Conservation (phyloP, 139 green algal species). For the Coelastrella sp. region DNA sequence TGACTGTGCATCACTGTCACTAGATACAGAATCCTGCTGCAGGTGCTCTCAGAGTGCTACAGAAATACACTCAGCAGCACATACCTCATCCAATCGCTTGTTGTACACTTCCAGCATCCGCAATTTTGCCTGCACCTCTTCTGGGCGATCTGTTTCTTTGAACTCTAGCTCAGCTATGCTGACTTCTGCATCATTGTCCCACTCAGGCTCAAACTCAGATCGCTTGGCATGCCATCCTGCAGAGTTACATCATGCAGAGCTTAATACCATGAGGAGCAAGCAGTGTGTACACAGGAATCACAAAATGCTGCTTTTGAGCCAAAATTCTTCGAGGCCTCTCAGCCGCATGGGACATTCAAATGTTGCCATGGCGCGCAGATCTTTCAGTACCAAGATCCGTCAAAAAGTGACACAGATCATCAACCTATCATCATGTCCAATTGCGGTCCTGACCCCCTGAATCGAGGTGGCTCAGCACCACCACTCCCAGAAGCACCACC, state of each 20-base stretch:
- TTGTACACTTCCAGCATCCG: slow-evolving; percentile 91
- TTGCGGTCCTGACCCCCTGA: slow-evolving; percentile 31
- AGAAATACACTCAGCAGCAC: neutral
- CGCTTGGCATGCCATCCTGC: slow-evolving; percentile 90
- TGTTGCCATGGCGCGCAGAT: too few species aligned
- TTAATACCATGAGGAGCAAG: too few species aligned
- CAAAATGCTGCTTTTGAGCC: too few species aligned
- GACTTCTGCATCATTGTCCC: slow-evolving; percentile 45
- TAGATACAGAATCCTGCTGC: too few species aligned
- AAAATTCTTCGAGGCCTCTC: too few species aligned
- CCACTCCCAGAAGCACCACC: slow-evolving; percentile 21
- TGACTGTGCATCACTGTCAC: too few species aligned
- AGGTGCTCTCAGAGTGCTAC: too few species aligned
- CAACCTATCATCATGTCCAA: slow-evolving; percentile 47
- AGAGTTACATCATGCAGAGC: too few species aligned
- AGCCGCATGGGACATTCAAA: too few species aligned
- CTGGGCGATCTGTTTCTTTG: slow-evolving; percentile 61
- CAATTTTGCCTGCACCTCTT: slow-evolving; percentile 78
- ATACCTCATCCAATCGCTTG: slow-evolving; percentile 50
- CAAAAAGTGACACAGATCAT: neutral
- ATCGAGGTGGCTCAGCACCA: neutral
- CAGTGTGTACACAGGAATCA: neutral
- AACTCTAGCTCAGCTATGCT: slow-evolving; percentile 78
- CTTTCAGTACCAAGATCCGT: neutral
- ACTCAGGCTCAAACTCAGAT: slow-evolving; percentile 96